Base-by-base conservation (phyloP, 768 basidiomycete species). In the Fomitopsis serialis region DNA sequence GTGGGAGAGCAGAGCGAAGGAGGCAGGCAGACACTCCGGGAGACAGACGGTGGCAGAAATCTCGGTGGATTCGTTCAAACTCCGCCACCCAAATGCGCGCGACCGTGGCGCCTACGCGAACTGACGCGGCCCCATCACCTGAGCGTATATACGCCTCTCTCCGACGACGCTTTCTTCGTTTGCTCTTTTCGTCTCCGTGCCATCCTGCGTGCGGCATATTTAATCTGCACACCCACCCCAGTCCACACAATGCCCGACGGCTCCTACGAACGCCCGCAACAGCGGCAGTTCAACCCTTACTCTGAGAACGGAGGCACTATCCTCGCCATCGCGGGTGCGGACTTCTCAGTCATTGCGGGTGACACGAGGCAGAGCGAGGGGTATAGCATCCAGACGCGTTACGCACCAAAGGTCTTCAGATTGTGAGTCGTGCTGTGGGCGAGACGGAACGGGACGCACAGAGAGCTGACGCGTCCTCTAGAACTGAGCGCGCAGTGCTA, bases 361-460 rank as follows among this genome's bases (percentile, higher is more conserved):
- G 96, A 99, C 72, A 99, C 96, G 42, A 77, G 96, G 53, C 97
- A 98, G 74, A 92, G 87, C 60, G 90, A 95, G 68, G 96, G 96
- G n/a, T 98, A 91, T 72, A 89, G 76, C 67, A 99, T 99, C 69
- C 96, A 99, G 77, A 97, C 96, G 55, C 80, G 96, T 69, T 98
- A 97, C 70, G 93, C 93, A 8, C 87, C 93, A 42, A 96, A 98
- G 72, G 93, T 98, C 54, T 97, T 94, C 73, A 79, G 82, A 74
- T 71, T 99, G 92, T 97, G 63, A 72, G 92, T 74, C 54, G 56
- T 50, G 6, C 6, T 32, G 6, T 11, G 6, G 29, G 29, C 11
- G 11, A 32, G 29, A n/a, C 21, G 29, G 46, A 29, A 7, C 6
- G 5, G 22, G 5, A 10, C 27, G 17, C 15, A 25, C 48, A 25